phyloP scores from a whole-genome alignment of 2,329 filamentous ascomycete genomes.

The Mycogone perniciosa region DNA sequence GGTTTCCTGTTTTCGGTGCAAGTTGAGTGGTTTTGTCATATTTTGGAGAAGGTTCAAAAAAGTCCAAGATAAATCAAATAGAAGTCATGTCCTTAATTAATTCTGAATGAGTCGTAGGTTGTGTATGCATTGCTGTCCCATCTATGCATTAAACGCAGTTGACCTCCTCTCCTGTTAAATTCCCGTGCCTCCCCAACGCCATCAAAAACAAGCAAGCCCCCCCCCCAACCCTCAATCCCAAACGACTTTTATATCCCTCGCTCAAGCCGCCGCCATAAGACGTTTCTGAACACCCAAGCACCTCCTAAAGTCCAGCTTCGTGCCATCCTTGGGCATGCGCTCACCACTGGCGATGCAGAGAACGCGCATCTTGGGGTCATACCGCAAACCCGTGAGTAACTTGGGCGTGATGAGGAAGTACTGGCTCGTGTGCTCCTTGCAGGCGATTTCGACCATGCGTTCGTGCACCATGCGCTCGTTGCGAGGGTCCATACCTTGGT shows the following conservation, averaged over 20 bases:
- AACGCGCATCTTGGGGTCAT: slow-evolving; percentile 86
- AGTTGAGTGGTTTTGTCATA: background rate
- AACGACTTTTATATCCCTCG: background rate
- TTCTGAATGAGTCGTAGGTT: too few relatives aligned
- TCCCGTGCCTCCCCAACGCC: too few relatives aligned
- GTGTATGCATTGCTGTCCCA: too few relatives aligned
- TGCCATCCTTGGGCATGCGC: slow-evolving; percentile 51
- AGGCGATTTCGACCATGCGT: slow-evolving; percentile 96
- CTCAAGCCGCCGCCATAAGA: slow-evolving; percentile 26
- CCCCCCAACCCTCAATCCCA: background rate
- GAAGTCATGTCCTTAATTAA: too few relatives aligned
- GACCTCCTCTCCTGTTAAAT: too few relatives aligned
- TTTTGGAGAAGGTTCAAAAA: background rate
- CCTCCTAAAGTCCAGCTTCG: slow-evolving; percentile 43
- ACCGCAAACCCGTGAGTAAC: slow-evolving; percentile 75
- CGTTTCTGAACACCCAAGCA: slow-evolving; percentile 39
- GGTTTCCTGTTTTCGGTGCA: background rate
- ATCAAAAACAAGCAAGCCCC: background rate
- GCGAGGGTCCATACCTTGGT: slow-evolving; percentile 97
- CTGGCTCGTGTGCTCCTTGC: slow-evolving; percentile 68
- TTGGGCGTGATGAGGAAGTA: slow-evolving; percentile 99
- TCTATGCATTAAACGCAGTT: too few relatives aligned
- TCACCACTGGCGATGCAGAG: slow-evolving; percentile 92
- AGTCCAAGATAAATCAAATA: background rate
- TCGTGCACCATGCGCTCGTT: slow-evolving; percentile 98